phyloP scores from a whole-genome alignment of 495 filamentous ascomycete genomes.

The Thermothielavioides terrestris region DNA sequence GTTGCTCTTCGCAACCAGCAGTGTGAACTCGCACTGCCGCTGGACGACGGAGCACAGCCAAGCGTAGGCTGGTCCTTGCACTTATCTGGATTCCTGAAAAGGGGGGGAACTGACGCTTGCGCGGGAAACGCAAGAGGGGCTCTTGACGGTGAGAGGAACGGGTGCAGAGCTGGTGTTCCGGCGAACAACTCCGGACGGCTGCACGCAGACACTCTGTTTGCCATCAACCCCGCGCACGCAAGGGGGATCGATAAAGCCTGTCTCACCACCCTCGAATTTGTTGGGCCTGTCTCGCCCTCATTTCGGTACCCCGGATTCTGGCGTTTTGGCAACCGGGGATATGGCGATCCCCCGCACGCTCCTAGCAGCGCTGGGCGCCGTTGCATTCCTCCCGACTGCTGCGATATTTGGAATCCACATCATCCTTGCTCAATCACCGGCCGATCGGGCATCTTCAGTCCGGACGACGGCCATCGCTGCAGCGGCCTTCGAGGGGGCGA shows the following conservation, averaged over 20 bases:
- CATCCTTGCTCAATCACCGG: constrained; percentile 31
- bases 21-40: not conserved
- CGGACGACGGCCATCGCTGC: constrained; percentile 29
- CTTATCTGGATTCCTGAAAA: not conserved
- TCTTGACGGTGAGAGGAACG: not conserved
- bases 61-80: not conserved
- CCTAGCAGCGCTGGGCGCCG: constrained; percentile 29
- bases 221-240: not conserved
- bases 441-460: constrained; percentile 23
- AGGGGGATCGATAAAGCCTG: not conserved
- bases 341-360: constrained; percentile 31
- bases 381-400: constrained; percentile 33
- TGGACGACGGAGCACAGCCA: not conserved
- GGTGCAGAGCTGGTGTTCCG: not conserved
- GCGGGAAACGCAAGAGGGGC: not conserved
- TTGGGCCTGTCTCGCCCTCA: not conserved
- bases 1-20: not conserved
- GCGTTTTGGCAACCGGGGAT: not conserved
- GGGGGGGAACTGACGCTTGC: not conserved
- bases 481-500: constrained; percentile 26
- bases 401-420: constrained; percentile 32
- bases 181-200: not conserved
- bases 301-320: not conserved
- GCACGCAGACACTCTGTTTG: not conserved
- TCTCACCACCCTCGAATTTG: not conserved